Evolutionary conservation across 2,329 filamentous ascomycete genomes (phyloP).

Genomic region (Coniochaeta sp.): DNA sequence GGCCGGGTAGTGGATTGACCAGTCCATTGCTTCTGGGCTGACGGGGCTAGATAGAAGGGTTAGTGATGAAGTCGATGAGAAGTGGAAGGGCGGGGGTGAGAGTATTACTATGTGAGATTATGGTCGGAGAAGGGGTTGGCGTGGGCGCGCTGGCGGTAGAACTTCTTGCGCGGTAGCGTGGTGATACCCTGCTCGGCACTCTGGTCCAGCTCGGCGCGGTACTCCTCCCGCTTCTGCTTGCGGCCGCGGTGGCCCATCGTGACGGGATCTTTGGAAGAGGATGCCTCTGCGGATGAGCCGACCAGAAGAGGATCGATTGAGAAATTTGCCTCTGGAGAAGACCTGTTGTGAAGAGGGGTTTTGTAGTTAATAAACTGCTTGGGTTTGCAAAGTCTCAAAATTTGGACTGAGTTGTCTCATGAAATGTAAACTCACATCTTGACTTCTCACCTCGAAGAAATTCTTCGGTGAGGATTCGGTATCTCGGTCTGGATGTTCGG

Average conservation of each 20-base stretch:
- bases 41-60: constrained; percentile 70
- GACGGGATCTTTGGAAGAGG: too few species aligned
- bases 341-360: too few species aligned
- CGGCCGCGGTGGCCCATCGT: constrained; percentile 35
- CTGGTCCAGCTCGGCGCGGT: constrained; percentile 48
- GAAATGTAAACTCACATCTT: neutral
- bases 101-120: constrained; percentile 68
- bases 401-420: neutral
- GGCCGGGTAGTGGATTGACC: constrained; percentile 75
- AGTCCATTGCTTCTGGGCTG: constrained; percentile 81
- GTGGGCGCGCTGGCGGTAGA: constrained; percentile 92
- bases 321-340: too few species aligned
- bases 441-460: neutral
- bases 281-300: too few species aligned
- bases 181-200: constrained; percentile 41
- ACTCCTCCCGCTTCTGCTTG: constrained; percentile 59
- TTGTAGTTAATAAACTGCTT: too few species aligned
- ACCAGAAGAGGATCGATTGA: too few species aligned
- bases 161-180: constrained; percentile 82
- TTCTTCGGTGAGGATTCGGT: constrained; percentile 1
- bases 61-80: neutral
- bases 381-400: too few species aligned
- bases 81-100: too few species aligned
- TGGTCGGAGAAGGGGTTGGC: constrained; percentile 98
- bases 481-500: neutral